Evolutionary conservation across 257 asterid genomes (phyloP), one percentile per base, ranked within the genome.

Genomic region (Nicotiana benthamiana): DNA sequence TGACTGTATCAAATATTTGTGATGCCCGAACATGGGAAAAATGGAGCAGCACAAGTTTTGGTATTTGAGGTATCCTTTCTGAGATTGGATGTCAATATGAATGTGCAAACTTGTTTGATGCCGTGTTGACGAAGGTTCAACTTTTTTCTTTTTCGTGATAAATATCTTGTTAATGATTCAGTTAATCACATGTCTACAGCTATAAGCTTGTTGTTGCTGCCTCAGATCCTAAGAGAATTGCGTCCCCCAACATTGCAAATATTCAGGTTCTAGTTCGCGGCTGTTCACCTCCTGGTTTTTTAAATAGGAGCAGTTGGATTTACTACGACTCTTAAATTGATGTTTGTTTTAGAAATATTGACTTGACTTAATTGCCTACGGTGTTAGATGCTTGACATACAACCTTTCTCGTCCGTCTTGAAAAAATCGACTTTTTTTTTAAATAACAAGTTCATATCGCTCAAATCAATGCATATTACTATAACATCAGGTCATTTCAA

Each of bases 191-290:
- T 54, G 40, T 67, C 34, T 75, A 68, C 94, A 95, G 99, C 70
- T 95, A 92, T 89, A 95, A 95, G 91, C 93, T 95, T 83, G 93
- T 95, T 48, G 97, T 92, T 82, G 83, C 95, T 75, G 94, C 97
- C n/a, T 89, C 94, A 60, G 97, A 93, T 83, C 98, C 98, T 80
- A 95, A 85, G 91, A 95, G 92, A 89, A 87, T 95, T 84, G 92
- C 81, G 77, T 83, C 98, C 82, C 97, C 99, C 79, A 85, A 93
- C 83, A 86, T 92, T 59, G 56, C 89, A 83, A 95, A 95, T 89
- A 91, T 95, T 77, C 99, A 95, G 99, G 99, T 92, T 84, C 77
- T 40, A 20, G 11, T 40, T 40, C 11, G 46, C 46, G 0, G 46
- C 11, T 40, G 65, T 65, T 81, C 22, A 70, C 57, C 15, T 0